Percentiles rank a stretch among this genome's conserved stretches.
Conservation (phyloP, 768 basidiomycete genomes). For the Trametes sanguinea region DNA sequence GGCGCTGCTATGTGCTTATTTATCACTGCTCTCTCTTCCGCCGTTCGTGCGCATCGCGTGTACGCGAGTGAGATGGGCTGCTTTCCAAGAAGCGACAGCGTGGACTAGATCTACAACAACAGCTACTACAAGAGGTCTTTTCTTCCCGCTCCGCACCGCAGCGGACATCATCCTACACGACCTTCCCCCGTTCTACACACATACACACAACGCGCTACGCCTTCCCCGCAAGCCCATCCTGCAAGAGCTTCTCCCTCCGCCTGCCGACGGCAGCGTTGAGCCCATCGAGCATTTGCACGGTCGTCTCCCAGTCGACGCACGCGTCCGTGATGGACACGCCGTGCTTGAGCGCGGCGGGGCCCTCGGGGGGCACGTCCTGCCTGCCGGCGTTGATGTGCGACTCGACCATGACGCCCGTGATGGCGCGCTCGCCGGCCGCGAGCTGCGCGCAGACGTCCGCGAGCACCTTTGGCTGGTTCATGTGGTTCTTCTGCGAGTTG, state of each 20-base stretch:
- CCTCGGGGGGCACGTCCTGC: slow-evolving; percentile 80
- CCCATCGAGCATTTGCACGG: slow-evolving; percentile 70
- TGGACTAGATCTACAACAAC: slow-evolving; percentile 1
- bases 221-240: slow-evolving; percentile 36
- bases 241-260: slow-evolving; percentile 45
- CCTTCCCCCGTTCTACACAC: background rate
- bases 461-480: slow-evolving; percentile 85
- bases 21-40: background rate
- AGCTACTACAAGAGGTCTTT: no score
- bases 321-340: slow-evolving; percentile 92
- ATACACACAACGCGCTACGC: background rate
- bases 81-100: background rate
- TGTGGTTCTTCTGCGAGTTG: slow-evolving; percentile 94
- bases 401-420: slow-evolving; percentile 98
- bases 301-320: slow-evolving; percentile 85
- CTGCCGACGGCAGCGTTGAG: slow-evolving; percentile 58
- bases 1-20: background rate
- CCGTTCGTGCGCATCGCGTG: no score
- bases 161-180: background rate
- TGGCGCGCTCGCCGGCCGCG: slow-evolving; percentile 59
- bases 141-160: no score
- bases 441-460: slow-evolving; percentile 76
- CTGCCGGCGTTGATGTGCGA: slow-evolving; percentile 89
- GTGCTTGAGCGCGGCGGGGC: slow-evolving; percentile 68
- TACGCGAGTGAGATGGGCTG: background rate